A percentile compares a stretch with the other conserved stretches of the same genome.
Evolutionary conservation across 305 asterid species (phyloP).

Genomic region (Fraxinus paxiana): DNA sequence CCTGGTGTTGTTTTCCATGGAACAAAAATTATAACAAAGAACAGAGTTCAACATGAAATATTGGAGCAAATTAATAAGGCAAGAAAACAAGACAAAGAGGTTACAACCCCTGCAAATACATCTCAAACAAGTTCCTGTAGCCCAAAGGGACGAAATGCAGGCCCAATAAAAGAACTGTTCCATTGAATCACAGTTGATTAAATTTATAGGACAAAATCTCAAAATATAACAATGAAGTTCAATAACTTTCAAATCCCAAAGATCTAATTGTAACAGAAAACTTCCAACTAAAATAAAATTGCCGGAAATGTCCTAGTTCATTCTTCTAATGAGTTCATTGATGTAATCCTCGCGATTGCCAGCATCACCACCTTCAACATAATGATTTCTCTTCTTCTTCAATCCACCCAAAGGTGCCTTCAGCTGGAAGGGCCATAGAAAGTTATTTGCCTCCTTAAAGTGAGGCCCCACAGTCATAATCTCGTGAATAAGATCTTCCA

Average conservation of each 20-base stretch:
- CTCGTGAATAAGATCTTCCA: slow-evolving; percentile 44
- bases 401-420: slow-evolving; percentile 56
- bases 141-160: neutral
- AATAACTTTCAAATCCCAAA: neutral
- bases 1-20: no score
- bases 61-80: no score
- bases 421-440: slow-evolving; percentile 48
- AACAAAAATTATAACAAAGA: no score
- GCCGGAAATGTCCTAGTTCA: slow-evolving; percentile 30
- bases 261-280: neutral
- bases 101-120: no score
- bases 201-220: neutral
- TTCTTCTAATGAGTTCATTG: slow-evolving; percentile 55
- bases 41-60: no score
- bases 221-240: neutral
- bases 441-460: slow-evolving; percentile 43
- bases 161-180: neutral
- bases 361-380: slow-evolving; percentile 68
- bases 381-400: slow-evolving; percentile 59
- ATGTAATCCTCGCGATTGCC: slow-evolving; percentile 62
- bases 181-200: neutral
- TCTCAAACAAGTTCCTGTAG: neutral
- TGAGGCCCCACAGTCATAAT: slow-evolving; percentile 42
- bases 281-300: neutral
- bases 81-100: no score